phyloP scores from a whole-genome alignment of 2,329 filamentous ascomycete species.

The Penicillium nordicum region DNA sequence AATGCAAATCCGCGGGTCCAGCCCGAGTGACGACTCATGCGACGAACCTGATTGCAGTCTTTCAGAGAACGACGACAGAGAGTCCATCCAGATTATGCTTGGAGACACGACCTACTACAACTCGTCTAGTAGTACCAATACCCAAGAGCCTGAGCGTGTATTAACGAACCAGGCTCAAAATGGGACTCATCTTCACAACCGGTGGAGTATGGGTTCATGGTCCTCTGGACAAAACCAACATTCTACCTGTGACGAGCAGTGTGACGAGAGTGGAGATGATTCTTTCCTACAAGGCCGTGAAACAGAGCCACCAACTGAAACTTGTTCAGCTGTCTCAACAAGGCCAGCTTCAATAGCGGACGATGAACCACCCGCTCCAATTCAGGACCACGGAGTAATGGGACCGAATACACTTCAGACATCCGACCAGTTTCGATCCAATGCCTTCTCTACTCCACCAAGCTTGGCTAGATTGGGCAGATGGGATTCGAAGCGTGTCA shows the following conservation, averaged over 20 bases:
- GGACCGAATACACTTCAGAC: slow-evolving; percentile 38
- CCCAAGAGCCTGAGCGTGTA: slow-evolving; percentile 26
- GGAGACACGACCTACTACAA: slow-evolving; percentile 44
- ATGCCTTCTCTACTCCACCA: slow-evolving; percentile 49
- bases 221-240: slow-evolving; percentile 38
- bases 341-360: slow-evolving; percentile 40
- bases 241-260: slow-evolving; percentile 32
- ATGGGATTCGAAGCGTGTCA: slow-evolving; percentile 55
- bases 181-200: slow-evolving; percentile 25
- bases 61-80: slow-evolving; percentile 51
- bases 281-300: slow-evolving; percentile 26
- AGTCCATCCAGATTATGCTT: slow-evolving; percentile 57
- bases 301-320: slow-evolving; percentile 31
- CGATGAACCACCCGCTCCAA: slow-evolving; percentile 12
- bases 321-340: slow-evolving; percentile 35
- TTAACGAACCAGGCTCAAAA: slow-evolving; percentile 20
- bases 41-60: slow-evolving; percentile 38
- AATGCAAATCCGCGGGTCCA: slow-evolving; percentile 48
- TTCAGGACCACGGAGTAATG: slow-evolving; percentile 35
- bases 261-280: slow-evolving; percentile 38
- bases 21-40: slow-evolving; percentile 41
- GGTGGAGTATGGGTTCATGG: slow-evolving; percentile 48
- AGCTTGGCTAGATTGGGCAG: slow-evolving; percentile 52
- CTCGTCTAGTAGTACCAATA: slow-evolving; percentile 30
- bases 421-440: slow-evolving; percentile 38